Base-by-base conservation (phyloP, 805 yeast genomes). In the Ogataea naganishii region DNA sequence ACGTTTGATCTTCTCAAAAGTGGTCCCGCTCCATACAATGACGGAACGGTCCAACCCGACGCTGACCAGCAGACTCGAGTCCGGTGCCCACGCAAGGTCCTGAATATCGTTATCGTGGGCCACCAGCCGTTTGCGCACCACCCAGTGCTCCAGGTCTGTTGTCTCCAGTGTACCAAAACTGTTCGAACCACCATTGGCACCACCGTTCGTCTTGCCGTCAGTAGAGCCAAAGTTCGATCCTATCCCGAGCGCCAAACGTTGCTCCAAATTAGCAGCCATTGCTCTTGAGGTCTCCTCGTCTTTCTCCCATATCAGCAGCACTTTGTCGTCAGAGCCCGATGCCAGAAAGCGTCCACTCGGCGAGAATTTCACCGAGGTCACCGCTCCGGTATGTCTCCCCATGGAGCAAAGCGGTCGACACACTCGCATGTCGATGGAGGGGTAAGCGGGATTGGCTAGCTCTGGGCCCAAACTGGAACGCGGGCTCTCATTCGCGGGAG, bases 61-160 rank as follows among this genome's bases (percentile, higher is more conserved):
- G 1, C 95, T 81, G 12, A 92, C 96, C 27, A 92, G 60, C 15
- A 92, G 72, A 21, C 84, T 72, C 4, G 94, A 81, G 49, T 89
- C 97, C 0, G 97, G 96, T 2, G 95, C 82, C 97, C 98, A 92
- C 24, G 96, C 94, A 41, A 92, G 78, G 55, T 92, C 98, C 53
- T 92, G 98, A 29, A 92, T 83, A 60, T 92, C 99, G 49, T 89
- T 92, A 40, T 92, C 97, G 54, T 92, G 99, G 1, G 96, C 98
- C 13, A 85, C 96, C 11, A 86, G 67, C 45, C 97, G 69, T 45
- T 84, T 84, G 13, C 95, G 62, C 2, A 89, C 96, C 1, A 89
- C 77, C 98, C 98, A 89, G 44, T 83, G 94, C 53, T 89, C 98
- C 32, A 73, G 47, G 43, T 86, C 95, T 1, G 65, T 62, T 28